A percentile compares a stretch with the other conserved stretches of the same genome.
These are phyloP conservation scores for Kwoniella bestiolae DNA, from an alignment of 768 basidiomycete genomes.

Conservation along the genomic window DNA sequence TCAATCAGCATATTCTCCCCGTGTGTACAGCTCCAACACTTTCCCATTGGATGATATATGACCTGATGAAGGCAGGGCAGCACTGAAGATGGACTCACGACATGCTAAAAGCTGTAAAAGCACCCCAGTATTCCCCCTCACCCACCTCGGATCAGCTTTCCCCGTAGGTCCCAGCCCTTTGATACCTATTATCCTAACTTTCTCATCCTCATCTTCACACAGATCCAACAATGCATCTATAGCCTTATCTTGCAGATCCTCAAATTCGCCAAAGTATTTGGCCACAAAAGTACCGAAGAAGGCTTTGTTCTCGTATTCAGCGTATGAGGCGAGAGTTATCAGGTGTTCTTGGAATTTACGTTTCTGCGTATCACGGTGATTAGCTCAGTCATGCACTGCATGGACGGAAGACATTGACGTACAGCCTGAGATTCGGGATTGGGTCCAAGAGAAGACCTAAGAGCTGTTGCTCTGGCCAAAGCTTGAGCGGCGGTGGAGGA, in stretches of 20 bases:
- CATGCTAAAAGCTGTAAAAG: slow-evolving; percentile 47
- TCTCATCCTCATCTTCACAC: slow-evolving; percentile 54
- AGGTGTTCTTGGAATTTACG: slow-evolving; percentile 33
- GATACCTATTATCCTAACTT: slow-evolving; percentile 48
- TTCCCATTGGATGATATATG: too few relatives aligned
- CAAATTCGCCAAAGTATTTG: slow-evolving; percentile 47
- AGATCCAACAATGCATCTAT: slow-evolving; percentile 50
- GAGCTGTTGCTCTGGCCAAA: background rate
- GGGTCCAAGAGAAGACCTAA: background rate
- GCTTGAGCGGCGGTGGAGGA: background rate
- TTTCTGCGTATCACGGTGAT: slow-evolving; percentile 30
- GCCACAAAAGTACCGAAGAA: slow-evolving; percentile 41
- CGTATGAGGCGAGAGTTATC: slow-evolving; percentile 33
- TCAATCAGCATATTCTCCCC: too few relatives aligned
- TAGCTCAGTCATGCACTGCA: background rate
- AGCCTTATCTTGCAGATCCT: slow-evolving; percentile 47
- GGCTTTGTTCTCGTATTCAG: slow-evolving; percentile 29
- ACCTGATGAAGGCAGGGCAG: too few relatives aligned
- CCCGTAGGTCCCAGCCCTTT: slow-evolving; percentile 44
- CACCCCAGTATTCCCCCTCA: slow-evolving; percentile 50
- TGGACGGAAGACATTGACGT: background rate
- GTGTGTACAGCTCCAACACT: too few relatives aligned
- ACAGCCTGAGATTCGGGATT: background rate
- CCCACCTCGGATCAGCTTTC: slow-evolving; percentile 49
- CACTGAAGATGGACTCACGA: too few relatives aligned